A percentile compares a stretch with the other conserved stretches of the same genome.
Conservation (phyloP, 2,329 filamentous ascomycete genomes). For the Sphaceloma murrayae region DNA sequence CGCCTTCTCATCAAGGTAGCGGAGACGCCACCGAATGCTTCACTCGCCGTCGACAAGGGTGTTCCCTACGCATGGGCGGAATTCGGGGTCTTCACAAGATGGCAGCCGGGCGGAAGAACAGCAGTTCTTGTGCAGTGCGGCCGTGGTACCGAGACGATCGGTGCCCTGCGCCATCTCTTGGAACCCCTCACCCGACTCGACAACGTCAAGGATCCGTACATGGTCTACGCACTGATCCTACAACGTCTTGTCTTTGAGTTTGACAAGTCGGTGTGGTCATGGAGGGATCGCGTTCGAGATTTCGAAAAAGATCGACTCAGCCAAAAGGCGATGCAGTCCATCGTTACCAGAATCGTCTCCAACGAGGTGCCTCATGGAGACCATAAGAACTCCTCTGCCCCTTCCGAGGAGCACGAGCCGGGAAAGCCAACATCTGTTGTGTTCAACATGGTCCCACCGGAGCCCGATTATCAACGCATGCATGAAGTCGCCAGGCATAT, state of each 20-base stretch:
- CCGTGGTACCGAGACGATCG: background rate
- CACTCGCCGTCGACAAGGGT: background rate
- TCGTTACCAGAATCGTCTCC: too few relatives aligned
- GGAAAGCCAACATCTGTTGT: conserved; percentile 3
- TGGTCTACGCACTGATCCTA: conserved; percentile 18
- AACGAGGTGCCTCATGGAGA: too few relatives aligned
- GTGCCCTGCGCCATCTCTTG: background rate
- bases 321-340: too few relatives aligned
- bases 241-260: conserved; percentile 19
- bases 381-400: too few relatives aligned
- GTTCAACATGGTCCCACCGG: background rate
- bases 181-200: background rate
- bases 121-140: conserved; percentile 6
- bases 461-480: background rate
- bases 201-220: conserved; percentile 14
- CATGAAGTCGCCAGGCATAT: conserved; percentile 21
- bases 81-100: conserved; percentile 4
- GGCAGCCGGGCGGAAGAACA: background rate
- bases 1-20: conserved; percentile 8
- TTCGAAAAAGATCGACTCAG: conserved; percentile 17
- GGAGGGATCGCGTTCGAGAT: conserved; percentile 20
- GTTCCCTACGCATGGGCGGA: conserved; percentile 2
- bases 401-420: too few relatives aligned
- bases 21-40: background rate
- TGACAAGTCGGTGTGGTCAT: conserved; percentile 21